Base-by-base conservation (phyloP, 495 filamentous ascomycete genomes). In the Lentithecium fluviatile region DNA sequence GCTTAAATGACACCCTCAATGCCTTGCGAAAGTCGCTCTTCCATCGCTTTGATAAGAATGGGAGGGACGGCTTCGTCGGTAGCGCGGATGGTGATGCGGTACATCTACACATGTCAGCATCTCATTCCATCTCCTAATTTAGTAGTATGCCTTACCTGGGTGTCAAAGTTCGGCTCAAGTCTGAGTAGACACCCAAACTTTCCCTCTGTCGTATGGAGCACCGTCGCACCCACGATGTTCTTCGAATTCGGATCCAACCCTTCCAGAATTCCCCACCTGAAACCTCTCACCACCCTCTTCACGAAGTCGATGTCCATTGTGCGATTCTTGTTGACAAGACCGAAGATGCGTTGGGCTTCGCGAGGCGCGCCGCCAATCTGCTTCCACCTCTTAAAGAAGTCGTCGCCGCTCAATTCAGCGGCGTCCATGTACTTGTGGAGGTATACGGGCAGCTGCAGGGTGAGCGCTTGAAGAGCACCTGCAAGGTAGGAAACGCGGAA, bases 361-460 rank as follows among this genome's bases (percentile, higher is more conserved):
- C 95, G 80, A 6, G 91, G 88, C 1, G 80, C 80, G 6, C 88
- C 91, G 17, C 95, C 95, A 67, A 99, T 97, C 73, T 99, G 95
- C 74, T 94, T 90, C 95, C 95, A 99, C 20, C 95, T 80, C 78
- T 94, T 97, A 78, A 99, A 99, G 75, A 97, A 99, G 60, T 97
- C 94, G 48, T 97, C 94, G 0, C 85, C 84, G 8, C 81, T 81
- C 37, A 99, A 74, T 38, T 88, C 82, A 0, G 95, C 92, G 0
- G 88, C 83, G 57, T 96, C 91, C 91, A 97, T 96, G 75, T 94
- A 99, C 64, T 97, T 95, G 70, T 96, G 92, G 58, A 91, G 83
- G 2, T 89, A 76, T 3, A 99, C 84, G 0, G 95, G 95, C 2
- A 99, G 81, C 71, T 91, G 90, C 13, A 99, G 80, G 0, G 94